These are phyloP conservation scores for Metarhizium robertsii DNA, from an alignment of 2,329 filamentous ascomycete genomes.

Conservation along the genomic window DNA sequence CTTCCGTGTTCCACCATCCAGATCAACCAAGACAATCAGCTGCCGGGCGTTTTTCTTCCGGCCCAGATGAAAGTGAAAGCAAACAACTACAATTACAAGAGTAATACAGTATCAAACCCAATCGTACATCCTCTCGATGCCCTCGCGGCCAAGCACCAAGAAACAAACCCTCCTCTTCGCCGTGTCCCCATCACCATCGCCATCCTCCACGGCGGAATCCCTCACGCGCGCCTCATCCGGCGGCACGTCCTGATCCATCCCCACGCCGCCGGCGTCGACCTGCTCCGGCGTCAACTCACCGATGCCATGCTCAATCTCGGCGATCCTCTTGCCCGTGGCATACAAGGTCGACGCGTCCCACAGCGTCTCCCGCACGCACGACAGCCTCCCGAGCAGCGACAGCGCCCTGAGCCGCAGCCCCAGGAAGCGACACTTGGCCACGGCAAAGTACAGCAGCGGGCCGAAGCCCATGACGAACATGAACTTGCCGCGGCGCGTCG, in stretches of 20 bases:
- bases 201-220: constrained; percentile 9
- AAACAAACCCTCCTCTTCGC: too few relatives aligned
- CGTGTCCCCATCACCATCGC: not conserved
- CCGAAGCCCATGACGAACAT: constrained; percentile 31
- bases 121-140: constrained; percentile 3
- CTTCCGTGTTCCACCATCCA: too few relatives aligned
- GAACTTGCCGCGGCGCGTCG: constrained; percentile 17
- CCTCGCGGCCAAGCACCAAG: not conserved
- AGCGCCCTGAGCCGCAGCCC: constrained; percentile 24
- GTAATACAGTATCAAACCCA: not conserved
- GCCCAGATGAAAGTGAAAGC: too few relatives aligned
- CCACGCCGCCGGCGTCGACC: not conserved
- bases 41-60: too few relatives aligned
- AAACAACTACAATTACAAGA: too few relatives aligned
- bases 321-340: constrained; percentile 19
- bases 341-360: constrained; percentile 26
- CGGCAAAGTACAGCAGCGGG: constrained; percentile 27
- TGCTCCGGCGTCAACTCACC: constrained; percentile 13
- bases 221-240: constrained; percentile 11
- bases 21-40: too few relatives aligned
- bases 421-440: constrained; percentile 29
- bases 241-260: constrained; percentile 6
- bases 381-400: constrained; percentile 19
- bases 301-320: constrained; percentile 30
- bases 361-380: constrained; percentile 22